Percentiles rank a stretch among this genome's conserved stretches.
Evolutionary conservation across 2,329 filamentous ascomycete genomes (phyloP).

Genomic region (Botrytis deweyae): DNA sequence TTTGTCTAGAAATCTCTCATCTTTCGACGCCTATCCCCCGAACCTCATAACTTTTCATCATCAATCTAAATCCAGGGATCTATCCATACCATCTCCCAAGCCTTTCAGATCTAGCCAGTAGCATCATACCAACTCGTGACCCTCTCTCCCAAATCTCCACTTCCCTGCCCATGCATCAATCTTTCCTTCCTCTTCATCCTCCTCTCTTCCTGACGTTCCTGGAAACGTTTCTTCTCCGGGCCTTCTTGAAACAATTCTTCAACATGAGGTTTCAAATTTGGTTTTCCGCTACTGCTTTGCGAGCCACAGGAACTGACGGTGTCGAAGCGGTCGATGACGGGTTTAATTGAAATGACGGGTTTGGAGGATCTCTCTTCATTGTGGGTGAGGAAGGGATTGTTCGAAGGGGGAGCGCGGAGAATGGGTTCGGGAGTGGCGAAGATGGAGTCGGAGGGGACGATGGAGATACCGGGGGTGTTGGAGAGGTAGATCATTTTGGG

Average conservation of each 20-base stretch:
- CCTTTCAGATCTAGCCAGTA: background rate
- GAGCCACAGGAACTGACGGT: conserved; percentile 2
- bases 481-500: conserved; percentile 21
- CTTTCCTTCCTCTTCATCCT: background rate
- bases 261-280: background rate
- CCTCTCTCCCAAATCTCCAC: background rate
- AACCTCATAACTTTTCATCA: no score
- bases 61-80: no score
- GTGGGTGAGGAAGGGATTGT: background rate
- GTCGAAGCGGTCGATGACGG: conserved; percentile 8
- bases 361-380: background rate
- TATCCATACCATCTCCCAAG: no score
- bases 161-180: background rate
- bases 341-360: background rate
- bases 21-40: background rate
- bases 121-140: conserved; percentile 14
- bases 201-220: background rate
- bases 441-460: conserved; percentile 16
- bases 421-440: background rate
- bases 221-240: background rate
- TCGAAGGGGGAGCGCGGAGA: background rate
- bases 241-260: background rate
- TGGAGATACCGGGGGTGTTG: conserved; percentile 3
- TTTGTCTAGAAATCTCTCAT: background rate
- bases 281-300: background rate